Base-by-base conservation (phyloP, 2,329 filamentous ascomycete species). In the Colletotrichum lupini region DNA sequence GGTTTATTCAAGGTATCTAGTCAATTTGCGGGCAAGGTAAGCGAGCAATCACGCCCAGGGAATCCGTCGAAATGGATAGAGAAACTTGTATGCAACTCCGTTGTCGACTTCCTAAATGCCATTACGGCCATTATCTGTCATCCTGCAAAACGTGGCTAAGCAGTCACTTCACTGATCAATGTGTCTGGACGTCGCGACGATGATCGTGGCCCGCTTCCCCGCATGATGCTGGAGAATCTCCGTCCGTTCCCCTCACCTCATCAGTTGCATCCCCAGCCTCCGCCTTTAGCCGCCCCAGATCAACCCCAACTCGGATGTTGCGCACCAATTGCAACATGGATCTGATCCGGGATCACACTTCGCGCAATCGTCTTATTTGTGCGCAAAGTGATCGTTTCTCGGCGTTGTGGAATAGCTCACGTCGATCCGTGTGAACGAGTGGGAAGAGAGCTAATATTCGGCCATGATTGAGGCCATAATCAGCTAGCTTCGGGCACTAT, bases 201-300 rank as follows among this genome's bases (percentile, higher is more conserved):
- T 11, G 16, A 49, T 26, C n/a, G 26, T 14, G 3, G 16, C 19
- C 5, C 19, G 6, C 12, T 72, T 68, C 64, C 62, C 37, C 65
- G 58, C 69, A 61, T 46, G 24, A 58, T 67, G 61, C 59, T 64
- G 26, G 52, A 69, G 60, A 53, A n/a, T 49, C 46, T 58, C 55
- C 60, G 24, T 42, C 60, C 56, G 35, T 30, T 69, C 52, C n/a
- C 52, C 24, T 26, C 61, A 24, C 24, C 14, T 22, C 28, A 35
- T 52, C 42, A 32, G 59, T 22, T 35, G 49, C 16, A 26, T 60
- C 28, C 66, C 60, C 66, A 56, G 59, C 67, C 70, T 65, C 53
- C 66, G 63, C 70, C 46, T 69, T 73, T 73, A 70, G 26, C 66
- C 70, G 62, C 55, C 59, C 59, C 55, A 49, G 55, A 63, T 70